Percentiles rank a stretch among this genome's conserved stretches.
Evolutionary conservation across 495 filamentous ascomycete species (phyloP).

Genomic region (Xylaria acuta): DNA sequence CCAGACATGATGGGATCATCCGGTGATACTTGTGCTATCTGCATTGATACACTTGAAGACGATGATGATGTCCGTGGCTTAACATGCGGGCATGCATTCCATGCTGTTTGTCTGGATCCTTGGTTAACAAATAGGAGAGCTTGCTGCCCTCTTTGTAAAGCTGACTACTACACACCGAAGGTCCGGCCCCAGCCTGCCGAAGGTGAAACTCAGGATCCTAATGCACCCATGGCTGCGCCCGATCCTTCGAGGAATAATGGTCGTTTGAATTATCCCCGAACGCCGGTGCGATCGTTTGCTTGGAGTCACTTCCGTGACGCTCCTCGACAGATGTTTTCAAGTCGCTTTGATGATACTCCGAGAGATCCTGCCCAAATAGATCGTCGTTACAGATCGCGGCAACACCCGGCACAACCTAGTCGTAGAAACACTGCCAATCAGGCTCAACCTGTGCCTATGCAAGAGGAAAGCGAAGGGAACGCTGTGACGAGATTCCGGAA

Average conservation of each 20-base stretch:
- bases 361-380: conserved; percentile 27
- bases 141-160: conserved; percentile 96
- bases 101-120: conserved; percentile 90
- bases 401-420: conserved; percentile 24
- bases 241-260: conserved; percentile 42
- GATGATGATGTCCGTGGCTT: conserved; percentile 94
- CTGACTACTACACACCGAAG: conserved; percentile 93
- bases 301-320: conserved; percentile 41
- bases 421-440: conserved; percentile 25
- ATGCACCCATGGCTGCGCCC: conserved; percentile 25
- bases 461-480: conserved; percentile 25
- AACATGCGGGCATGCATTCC: conserved; percentile 95
- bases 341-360: conserved; percentile 33
- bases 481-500: conserved; percentile 37
- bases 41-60: conserved; percentile 90
- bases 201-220: conserved; percentile 39
- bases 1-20: conserved; percentile 82
- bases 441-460: neutral
- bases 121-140: conserved; percentile 93
- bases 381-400: conserved; percentile 31
- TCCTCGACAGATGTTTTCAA: conserved; percentile 39
- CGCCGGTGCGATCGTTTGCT: conserved; percentile 40
- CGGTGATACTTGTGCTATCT: conserved; percentile 97
- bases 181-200: conserved; percentile 60
- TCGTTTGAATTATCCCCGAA: conserved; percentile 51